Conservation (phyloP, 495 filamentous ascomycete species). For the Immersiella caudata region DNA sequence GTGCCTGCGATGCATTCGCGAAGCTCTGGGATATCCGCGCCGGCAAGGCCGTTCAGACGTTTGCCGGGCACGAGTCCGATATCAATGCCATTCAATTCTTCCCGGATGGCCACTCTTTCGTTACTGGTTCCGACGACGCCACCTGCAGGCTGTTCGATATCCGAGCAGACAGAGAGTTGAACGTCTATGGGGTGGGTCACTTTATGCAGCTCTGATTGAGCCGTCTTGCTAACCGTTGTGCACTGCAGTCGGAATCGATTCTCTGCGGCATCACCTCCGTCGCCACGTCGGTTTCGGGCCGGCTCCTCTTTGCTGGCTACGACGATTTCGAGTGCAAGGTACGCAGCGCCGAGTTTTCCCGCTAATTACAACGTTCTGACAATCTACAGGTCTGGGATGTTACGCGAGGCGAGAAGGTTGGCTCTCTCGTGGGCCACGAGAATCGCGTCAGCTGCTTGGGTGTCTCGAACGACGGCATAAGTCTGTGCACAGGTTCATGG, state of each 20-base stretch:
- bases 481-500: slow-evolving; percentile 99
- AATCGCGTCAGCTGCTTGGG: slow-evolving; percentile 98
- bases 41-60: slow-evolving; percentile 97
- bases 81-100: slow-evolving; percentile 99
- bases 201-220: slow-evolving; percentile 13
- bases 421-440: slow-evolving; percentile 93
- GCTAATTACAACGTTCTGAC: slow-evolving; percentile 21
- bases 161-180: slow-evolving; percentile 92
- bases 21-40: slow-evolving; percentile 99
- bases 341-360: slow-evolving; percentile 32
- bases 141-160: slow-evolving; percentile 98
- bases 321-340: slow-evolving; percentile 99
- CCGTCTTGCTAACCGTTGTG: slow-evolving; percentile 25
- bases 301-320: slow-evolving; percentile 95
- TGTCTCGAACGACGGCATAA: slow-evolving; percentile 98
- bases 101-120: slow-evolving; percentile 97
- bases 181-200: slow-evolving; percentile 84
- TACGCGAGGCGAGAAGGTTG: slow-evolving; percentile 93
- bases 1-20: slow-evolving; percentile 96
- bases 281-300: slow-evolving; percentile 94
- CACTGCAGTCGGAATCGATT: slow-evolving; percentile 87
- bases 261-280: slow-evolving; percentile 98
- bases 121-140: slow-evolving; percentile 96
- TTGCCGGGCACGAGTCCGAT: slow-evolving; percentile 96
- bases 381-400: slow-evolving; percentile 87